Evolutionary conservation across 2,329 filamentous ascomycete species (phyloP).

Genomic region (Cladophialophora exuberans): DNA sequence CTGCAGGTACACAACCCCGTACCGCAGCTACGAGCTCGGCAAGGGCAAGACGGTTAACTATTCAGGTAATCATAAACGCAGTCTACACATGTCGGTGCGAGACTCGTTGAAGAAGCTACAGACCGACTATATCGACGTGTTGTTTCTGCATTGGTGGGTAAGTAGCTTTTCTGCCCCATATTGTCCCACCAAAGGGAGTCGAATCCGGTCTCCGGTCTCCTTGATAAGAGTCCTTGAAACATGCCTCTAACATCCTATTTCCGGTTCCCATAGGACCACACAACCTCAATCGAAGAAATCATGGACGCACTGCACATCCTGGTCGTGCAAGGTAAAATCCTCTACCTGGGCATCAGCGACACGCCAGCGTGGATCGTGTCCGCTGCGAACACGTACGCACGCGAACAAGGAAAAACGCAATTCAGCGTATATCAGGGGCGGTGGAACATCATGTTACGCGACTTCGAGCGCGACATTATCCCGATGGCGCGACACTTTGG

Average conservation of each 20-base stretch:
- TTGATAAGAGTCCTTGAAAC: too few species aligned
- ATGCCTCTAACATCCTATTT: neutral
- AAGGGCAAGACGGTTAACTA: conserved; percentile 46
- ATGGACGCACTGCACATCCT: conserved; percentile 47
- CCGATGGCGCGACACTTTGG: conserved; percentile 66
- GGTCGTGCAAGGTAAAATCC: conserved; percentile 45
- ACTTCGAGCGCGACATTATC: conserved; percentile 70
- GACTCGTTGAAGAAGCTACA: conserved; percentile 53
- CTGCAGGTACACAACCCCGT: conserved; percentile 49
- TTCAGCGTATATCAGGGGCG: conserved; percentile 71
- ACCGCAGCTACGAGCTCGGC: conserved; percentile 38
- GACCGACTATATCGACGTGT: conserved; percentile 58
- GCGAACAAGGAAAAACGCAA: conserved; percentile 66
- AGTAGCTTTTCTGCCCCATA: conserved; percentile 10
- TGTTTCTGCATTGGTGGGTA: conserved; percentile 59
- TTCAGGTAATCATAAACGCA: conserved; percentile 49
- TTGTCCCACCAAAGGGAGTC: neutral
- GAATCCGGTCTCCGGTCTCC: too few species aligned
- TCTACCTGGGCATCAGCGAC: conserved; percentile 60
- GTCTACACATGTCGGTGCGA: conserved; percentile 47
- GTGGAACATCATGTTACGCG: conserved; percentile 64
- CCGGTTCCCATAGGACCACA: conserved; percentile 47
- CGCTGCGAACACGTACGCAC: conserved; percentile 60
- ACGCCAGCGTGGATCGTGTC: conserved; percentile 40
- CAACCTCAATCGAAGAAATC: conserved; percentile 42